Conservation (phyloP, 2,329 filamentous ascomycete species). For the Penicillium sclerotiorum region DNA sequence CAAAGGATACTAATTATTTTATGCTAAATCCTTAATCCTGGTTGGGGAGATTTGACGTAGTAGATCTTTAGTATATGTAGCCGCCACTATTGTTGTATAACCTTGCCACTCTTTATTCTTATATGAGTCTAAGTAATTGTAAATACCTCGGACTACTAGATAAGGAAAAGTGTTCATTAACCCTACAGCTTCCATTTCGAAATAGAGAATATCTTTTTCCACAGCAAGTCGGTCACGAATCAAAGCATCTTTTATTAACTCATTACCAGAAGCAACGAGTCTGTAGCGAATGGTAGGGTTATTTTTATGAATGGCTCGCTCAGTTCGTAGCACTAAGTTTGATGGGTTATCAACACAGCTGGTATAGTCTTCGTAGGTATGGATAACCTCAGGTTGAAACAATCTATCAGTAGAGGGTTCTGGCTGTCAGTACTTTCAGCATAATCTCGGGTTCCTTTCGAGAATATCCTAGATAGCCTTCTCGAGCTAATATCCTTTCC, state of each 20-base stretch:
- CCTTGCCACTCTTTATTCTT: constrained; percentile 7
- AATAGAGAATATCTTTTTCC: constrained; percentile 17
- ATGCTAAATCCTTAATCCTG: not conserved
- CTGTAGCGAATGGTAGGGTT: constrained; percentile 22
- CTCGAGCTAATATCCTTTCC: not conserved
- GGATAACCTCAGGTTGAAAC: not conserved
- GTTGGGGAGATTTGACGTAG: not conserved
- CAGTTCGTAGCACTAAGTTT: not conserved
- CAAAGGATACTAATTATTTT: not conserved
- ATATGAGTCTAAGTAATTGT: constrained; percentile 25
- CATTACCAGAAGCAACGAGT: constrained; percentile 23
- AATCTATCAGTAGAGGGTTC: not conserved
- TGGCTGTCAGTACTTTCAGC: not conserved
- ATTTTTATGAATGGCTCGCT: not conserved
- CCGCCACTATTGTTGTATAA: constrained; percentile 8
- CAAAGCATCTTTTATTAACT: constrained; percentile 21
- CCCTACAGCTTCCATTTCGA: constrained; percentile 20
- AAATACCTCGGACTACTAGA: constrained; percentile 29
- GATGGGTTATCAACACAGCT: not conserved
- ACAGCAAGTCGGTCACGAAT: constrained; percentile 14
- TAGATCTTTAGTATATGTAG: constrained; percentile 16
- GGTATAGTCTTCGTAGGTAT: not conserved
- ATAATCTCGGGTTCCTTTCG: not conserved
- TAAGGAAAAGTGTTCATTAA: constrained; percentile 19
- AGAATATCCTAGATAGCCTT: not conserved